Evolutionary conservation across 805 yeast species (phyloP), one percentile per base, ranked within the genome.

Genomic region (Candida suzukii): DNA sequence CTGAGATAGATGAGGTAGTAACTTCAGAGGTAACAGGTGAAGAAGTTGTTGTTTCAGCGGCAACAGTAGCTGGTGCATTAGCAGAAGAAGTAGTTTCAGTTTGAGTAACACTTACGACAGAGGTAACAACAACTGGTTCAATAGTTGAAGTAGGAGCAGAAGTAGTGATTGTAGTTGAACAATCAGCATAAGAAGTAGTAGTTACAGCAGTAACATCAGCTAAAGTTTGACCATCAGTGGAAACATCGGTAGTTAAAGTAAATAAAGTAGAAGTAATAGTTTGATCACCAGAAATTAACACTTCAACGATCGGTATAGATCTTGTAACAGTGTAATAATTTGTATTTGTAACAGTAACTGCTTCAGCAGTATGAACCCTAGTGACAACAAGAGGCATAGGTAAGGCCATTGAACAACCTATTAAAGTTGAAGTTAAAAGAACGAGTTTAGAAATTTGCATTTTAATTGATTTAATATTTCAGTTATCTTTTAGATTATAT

Each of bases 271-370:
- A 52, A 14, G 80, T 75, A 48, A 66, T 73, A 30, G 77, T 71
- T 32, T 62, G 72, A 37, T 76, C 78, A 51, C 72, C 66, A 9
- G 76, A 73, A 39, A 76, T 67, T 34, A 73, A 61, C 16, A 76
- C 58, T 46, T 74, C 71, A 30, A 76, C 80, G 17, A 78, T 69
- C 21, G 80, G 79, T 44, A 73, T 61, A 47, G 65, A 62, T 17
- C 70, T 59, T 13, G 78, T 73, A 33, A 73, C 76, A 1, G 76
- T 71, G 26, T 67, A 63, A 34, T 51, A 60, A 54, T 54, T 45
- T 9, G 51, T 48, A 10, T 46, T 48, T 8, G 63, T 54, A 9
- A 57, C 56, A 16, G 69, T 62, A 22, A 57, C 54, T n/a, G 62
- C 57, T 6, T 54, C 55, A 4, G 62, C 61, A 26, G 61, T 58